Evolutionary conservation across 2,329 filamentous ascomycete species (phyloP), one percentile per base, ranked within the genome.

Genomic region (Pseudocercospora crystallina): DNA sequence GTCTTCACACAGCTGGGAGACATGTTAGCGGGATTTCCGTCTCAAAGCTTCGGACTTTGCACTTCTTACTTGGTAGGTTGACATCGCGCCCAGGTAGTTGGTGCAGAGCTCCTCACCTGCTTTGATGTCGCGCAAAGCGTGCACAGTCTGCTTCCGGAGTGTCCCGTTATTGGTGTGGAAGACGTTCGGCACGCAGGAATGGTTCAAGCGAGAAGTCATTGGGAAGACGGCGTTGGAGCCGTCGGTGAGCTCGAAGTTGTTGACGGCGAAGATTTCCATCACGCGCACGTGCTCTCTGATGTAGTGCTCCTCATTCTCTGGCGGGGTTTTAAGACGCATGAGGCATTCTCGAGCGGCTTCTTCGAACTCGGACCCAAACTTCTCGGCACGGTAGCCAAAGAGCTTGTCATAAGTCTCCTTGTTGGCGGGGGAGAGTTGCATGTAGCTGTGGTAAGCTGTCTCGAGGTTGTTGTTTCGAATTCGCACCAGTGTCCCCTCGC

Each of bases 171-270:
- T 59, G 49, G 37, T 47, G 35, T 57, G 53, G 35, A 57, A 51
- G 26, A 61, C 58, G 38, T 66, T 66, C 4, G 61, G 58, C 2
- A 54, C 53, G 49, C 63, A 66, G 34, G 54, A 58, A 47, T 66
- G 63, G 46, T 66, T 66, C 42, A 63, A 20, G 33, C 60, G 57
- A 40, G 52, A 56, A 47, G 49, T 47, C 2, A 31, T 15, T 17
- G 36, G 35, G 38, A 62, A 62, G 12, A 63, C 50, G 13, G 48
- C 60, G 9, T 54, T 49, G 7, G 47, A 32, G 31, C 47, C 47
- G 10, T 52, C 38, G 26, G 37, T 38, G 29, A 59, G 45, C 5
- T 42, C 26, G 48, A 65, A 61, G 51, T 58, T 57, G 49, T 65
- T 65, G 46, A 44, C 52, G n/a, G 58, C 47, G 47, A 65, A 65